A percentile compares a stretch with the other conserved stretches of the same genome.
These are phyloP conservation scores for Aureobasidium vineae DNA, from an alignment of 2,329 filamentous ascomycete genomes.

Conservation along the genomic window DNA sequence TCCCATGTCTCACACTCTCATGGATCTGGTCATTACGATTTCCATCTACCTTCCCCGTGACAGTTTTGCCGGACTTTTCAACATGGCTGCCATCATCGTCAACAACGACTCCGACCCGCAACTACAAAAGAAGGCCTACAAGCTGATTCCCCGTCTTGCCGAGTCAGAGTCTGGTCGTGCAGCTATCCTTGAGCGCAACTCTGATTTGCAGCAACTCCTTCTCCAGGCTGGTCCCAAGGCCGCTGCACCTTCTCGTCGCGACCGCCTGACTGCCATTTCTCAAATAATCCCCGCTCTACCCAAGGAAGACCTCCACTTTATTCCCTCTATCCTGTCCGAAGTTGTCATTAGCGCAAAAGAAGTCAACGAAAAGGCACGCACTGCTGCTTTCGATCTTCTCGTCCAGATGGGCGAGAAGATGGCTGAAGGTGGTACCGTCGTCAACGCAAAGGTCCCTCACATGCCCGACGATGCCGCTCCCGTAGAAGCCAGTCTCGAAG, in stretches of 20 bases:
- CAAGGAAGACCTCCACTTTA: constrained; percentile 79
- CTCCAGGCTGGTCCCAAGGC: constrained; percentile 78
- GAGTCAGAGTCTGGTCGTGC: constrained; percentile 72
- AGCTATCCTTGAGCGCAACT: constrained; percentile 73
- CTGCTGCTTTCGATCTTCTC: constrained; percentile 83
- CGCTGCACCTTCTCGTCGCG: constrained; percentile 78
- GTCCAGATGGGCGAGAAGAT: constrained; percentile 86
- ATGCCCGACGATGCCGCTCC: constrained; percentile 77
- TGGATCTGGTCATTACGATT: constrained; percentile 96
- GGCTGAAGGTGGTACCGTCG: constrained; percentile 69
- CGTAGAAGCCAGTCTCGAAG: constrained; percentile 79
- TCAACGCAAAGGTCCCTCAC: constrained; percentile 81
- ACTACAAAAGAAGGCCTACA: constrained; percentile 98
- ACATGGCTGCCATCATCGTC: constrained; percentile 79
- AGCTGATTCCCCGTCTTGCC: constrained; percentile 86
- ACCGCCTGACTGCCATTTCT: constrained; percentile 78
- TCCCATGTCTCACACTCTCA: constrained; percentile 88
- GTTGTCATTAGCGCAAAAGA: constrained; percentile 97
- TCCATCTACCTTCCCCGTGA: constrained; percentile 86
- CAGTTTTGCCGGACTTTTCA: constrained; percentile 81
- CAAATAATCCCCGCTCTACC: constrained; percentile 79
- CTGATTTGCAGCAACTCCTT: constrained; percentile 78
- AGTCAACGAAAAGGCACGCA: constrained; percentile 91
- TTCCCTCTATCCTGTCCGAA: constrained; percentile 86
- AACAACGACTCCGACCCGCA: constrained; percentile 81